These are phyloP conservation scores for Suillus bovinus DNA, from an alignment of 768 basidiomycete species.

Conservation along the genomic window DNA sequence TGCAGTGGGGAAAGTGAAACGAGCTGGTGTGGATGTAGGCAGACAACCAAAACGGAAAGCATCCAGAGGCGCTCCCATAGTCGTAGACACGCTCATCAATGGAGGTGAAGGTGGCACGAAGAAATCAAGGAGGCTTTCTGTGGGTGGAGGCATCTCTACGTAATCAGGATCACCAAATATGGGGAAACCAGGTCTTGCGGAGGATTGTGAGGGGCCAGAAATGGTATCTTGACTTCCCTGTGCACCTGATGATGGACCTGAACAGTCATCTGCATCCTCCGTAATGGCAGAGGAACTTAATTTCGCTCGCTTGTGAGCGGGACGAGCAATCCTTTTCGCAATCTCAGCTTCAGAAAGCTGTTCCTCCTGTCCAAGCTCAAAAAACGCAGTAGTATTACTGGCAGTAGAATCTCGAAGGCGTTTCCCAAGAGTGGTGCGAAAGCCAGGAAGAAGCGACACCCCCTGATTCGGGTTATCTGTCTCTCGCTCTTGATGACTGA, in stretches of 20 bases:
- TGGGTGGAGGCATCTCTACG: constrained; percentile 50
- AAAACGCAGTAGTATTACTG: constrained; percentile 41
- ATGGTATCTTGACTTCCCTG: constrained; percentile 20
- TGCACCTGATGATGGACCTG: constrained; percentile 13
- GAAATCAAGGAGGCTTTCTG: constrained; percentile 51
- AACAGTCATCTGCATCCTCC: constrained; percentile 26
- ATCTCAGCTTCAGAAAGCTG: constrained; percentile 38
- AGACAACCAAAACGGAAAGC: constrained; percentile 55
- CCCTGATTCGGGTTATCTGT: constrained; percentile 16
- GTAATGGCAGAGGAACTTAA: constrained; percentile 19
- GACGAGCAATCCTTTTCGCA: constrained; percentile 41
- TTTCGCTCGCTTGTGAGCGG: constrained; percentile 55
- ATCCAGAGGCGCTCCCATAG: constrained; percentile 54
- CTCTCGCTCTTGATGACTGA: constrained; percentile 5
- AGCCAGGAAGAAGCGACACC: constrained; percentile 33
- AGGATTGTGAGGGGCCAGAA: constrained; percentile 11
- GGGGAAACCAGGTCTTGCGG: constrained; percentile 32
- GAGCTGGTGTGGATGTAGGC: constrained; percentile 53
- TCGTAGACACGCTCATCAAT: constrained; percentile 32
- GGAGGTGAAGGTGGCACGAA: constrained; percentile 47
- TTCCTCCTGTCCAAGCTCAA: constrained; percentile 45
- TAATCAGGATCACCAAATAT: constrained; percentile 40
- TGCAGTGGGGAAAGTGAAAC: constrained; percentile 37
- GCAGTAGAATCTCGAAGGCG: constrained; percentile 55
- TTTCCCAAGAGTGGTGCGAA: constrained; percentile 61